These are phyloP conservation scores for Trichosporon asahii DNA, from an alignment of 1,284 basidiomycete species.

Conservation along the genomic window DNA sequence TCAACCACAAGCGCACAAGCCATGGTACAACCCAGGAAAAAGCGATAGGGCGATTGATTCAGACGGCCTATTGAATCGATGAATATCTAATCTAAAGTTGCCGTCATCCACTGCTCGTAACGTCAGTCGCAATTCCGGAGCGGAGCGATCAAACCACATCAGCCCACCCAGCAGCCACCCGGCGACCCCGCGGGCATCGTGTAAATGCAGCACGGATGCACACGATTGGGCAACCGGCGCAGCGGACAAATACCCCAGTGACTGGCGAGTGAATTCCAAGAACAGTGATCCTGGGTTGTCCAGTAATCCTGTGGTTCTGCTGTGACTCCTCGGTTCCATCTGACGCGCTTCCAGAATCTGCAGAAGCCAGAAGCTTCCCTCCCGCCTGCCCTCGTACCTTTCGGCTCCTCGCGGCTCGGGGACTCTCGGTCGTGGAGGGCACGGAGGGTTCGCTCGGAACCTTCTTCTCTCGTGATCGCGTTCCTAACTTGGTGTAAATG, in stretches of 20 bases:
- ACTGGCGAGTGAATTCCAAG: not conserved
- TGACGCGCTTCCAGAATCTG: not conserved
- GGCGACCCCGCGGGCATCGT: too few species aligned
- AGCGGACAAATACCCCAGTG: not conserved
- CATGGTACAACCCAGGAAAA: too few species aligned
- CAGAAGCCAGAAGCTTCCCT: not conserved
- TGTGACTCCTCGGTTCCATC: not conserved
- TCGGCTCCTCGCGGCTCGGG: not conserved
- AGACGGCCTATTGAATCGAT: not conserved
- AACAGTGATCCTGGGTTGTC: not conserved
- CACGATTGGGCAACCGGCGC: not conserved
- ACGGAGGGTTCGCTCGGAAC: not conserved
- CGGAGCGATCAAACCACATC: not conserved
- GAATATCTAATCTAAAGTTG: slow-evolving; percentile 5
- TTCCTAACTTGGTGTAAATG: not conserved
- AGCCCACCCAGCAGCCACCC: too few species aligned
- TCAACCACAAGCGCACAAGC: not conserved
- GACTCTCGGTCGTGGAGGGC: not conserved
- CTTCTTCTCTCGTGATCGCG: not conserved
- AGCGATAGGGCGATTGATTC: not conserved
- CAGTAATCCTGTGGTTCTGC: not conserved
- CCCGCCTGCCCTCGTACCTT: not conserved
- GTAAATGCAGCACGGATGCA: not conserved
- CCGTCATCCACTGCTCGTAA: not conserved
- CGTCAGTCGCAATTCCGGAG: not conserved